Evolutionary conservation across 306 rosid species (phyloP), one percentile per base, ranked within the genome.

Genomic region (Erythrophleum fordii): DNA sequence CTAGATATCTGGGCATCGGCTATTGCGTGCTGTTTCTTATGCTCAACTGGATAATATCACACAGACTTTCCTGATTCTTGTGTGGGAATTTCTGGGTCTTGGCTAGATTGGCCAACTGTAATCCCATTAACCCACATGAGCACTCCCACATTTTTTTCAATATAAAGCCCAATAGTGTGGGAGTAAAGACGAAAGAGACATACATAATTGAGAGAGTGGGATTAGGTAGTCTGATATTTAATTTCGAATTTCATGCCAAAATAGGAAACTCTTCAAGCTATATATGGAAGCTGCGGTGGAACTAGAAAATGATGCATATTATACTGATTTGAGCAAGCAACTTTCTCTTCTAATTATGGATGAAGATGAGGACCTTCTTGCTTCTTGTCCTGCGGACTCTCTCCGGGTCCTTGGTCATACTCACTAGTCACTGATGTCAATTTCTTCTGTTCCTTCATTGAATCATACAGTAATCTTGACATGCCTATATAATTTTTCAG

Each of bases 251-350:
- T 41, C 73, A 58, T 80, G 8, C 46, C 75, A 51, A 72, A 42
- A 16, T 22, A 59, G 34, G 46, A 3, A 48, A 7, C 49, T 28
- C 46, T 45, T 64, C 14, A 69, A 49, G 11, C 62, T 41, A 55
- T 10, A 86, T 90, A 85, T 90, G 97, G 97, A 90, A 69, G 74
- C 84, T 49, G 68, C 83, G 8, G 8, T 37, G 42, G 42, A 37
- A 37, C 42, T 7, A n/a, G 94, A 92, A 81, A 94, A 92, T 86
- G 97, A 94, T 81, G 80, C 81, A 66, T 82, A 83, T 86, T 94
- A 87, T 87, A 94, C 93, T 49, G 97, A 94, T 85, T 82, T 94
- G 58, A 94, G 89, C 87, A 92, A 86, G 82, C 98, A 94, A 73
- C 87, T 94, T 44, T 89, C 92, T 68, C 92, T 89, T 53, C 84